Evolutionary conservation across 2,329 filamentous ascomycete genomes (phyloP), one percentile per base, ranked within the genome.

Genomic region (Penicillium sp.): DNA sequence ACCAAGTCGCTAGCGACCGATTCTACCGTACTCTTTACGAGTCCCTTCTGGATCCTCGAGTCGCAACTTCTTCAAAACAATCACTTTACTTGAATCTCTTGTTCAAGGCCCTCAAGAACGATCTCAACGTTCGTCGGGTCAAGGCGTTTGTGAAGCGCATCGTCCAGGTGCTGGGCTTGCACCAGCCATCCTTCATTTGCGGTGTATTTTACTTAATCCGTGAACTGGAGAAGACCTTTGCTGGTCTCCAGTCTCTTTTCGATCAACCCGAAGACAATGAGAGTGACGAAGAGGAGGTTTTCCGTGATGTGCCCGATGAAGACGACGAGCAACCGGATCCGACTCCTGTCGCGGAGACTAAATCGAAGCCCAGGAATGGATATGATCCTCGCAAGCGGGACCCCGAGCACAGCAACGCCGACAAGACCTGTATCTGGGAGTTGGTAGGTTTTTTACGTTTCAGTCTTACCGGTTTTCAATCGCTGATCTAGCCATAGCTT

Each of bases 1-100:
- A 92, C 60, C 83, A 89, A 54, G 73, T 90, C 37, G 82, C 84
- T 3, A 82, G 83, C 9, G 92, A 98, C 56, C 79, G 92, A 44
- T 98, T 95, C 69, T 98, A 96, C 69, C 78, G 88, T 34, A 95
- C 89, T 7, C 71, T 98, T 2, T 98, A 98, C 64, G 92, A 98
- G 66, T 95, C 89, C 6, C 73, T 98, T 15, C 69, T 96, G 20
- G 92, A 98, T 56, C 88, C 89, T 2, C 84, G 92, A 22, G 77
- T 98, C 4, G 73, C 88, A 37, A 84, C 78, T 1, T 95, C 90
- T 4, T 96, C 90, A 2, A 98, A 98, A 66, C 90, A 98, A 60
- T 82, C 90, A 22, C 76, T 98, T 52, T 98, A 95, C 59, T 75
- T 98, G 44, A 98, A 98, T 58, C 73, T 98, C 11, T 69, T 98